Conservation (phyloP, 306 rosid species). For the Rosa persica region DNA sequence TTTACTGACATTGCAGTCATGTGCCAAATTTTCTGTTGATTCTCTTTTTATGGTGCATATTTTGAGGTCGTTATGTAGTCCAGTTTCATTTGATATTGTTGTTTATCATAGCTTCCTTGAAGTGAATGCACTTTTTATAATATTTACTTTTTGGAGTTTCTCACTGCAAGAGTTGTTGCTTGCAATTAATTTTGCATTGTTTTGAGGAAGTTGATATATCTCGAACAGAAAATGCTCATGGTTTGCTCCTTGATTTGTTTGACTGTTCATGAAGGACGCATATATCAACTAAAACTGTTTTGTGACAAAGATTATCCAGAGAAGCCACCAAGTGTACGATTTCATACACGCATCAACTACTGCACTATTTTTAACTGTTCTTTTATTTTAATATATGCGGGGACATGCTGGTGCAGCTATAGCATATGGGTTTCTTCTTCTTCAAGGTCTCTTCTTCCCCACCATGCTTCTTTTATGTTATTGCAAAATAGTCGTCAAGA, state of each 20-base stretch:
- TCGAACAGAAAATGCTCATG: not conserved
- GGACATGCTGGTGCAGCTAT: slow-evolving; percentile 94
- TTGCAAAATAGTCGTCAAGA: not conserved
- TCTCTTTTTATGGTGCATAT: not conserved
- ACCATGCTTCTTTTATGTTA: slow-evolving; percentile 10
- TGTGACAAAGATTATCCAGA: slow-evolving; percentile 99
- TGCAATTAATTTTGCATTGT: not conserved
- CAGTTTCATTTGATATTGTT: not conserved
- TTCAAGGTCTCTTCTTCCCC: slow-evolving; percentile 56
- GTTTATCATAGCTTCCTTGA: not conserved
- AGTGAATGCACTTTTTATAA: not conserved
- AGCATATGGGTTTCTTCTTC: slow-evolving; percentile 94
- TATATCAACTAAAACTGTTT: slow-evolving; percentile 93
- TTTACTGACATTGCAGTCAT: not conserved
- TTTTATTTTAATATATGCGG: slow-evolving; percentile 34
- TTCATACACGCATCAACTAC: slow-evolving; percentile 83
- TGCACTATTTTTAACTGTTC: not conserved
- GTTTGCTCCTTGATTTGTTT: slow-evolving; percentile 14
- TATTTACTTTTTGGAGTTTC: not conserved
- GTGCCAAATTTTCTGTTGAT: not conserved
- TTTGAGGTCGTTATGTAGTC: not conserved
- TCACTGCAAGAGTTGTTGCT: not conserved
- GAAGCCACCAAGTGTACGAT: slow-evolving; percentile 95
- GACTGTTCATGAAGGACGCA: slow-evolving; percentile 99
- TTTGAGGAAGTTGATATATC: not conserved